Evolutionary conservation across 768 basidiomycete species (phyloP).

Genomic region (Gloeophyllum trabeum): DNA sequence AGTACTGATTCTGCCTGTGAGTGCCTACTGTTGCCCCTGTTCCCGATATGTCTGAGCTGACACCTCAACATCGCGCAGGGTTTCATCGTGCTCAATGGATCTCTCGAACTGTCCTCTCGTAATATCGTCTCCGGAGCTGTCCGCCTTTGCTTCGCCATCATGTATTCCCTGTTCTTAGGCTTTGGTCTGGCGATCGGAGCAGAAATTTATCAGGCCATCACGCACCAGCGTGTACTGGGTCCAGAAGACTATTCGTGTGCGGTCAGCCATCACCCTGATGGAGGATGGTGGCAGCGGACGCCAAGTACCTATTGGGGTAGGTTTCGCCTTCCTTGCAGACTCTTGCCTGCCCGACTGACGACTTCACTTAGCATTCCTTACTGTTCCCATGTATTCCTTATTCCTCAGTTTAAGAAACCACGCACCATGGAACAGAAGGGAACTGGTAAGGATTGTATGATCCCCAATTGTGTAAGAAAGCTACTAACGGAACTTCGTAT

Average conservation of each 20-base stretch:
- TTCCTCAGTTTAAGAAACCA: constrained; percentile 58
- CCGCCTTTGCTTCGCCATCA: constrained; percentile 65
- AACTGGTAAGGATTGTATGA: constrained; percentile 32
- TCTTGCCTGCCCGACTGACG: not conserved
- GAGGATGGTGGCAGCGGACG: constrained; percentile 66
- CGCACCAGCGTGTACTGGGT: constrained; percentile 31
- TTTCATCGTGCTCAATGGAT: constrained; percentile 60
- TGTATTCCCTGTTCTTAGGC: constrained; percentile 70
- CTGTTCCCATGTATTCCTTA: constrained; percentile 58
- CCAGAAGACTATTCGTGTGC: constrained; percentile 52
- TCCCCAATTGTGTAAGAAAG: not conserved
- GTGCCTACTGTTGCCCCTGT: constrained; percentile 9
- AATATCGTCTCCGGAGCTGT: constrained; percentile 82
- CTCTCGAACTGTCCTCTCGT: constrained; percentile 69
- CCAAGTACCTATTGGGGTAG: constrained; percentile 65
- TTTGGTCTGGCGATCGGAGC: constrained; percentile 80
- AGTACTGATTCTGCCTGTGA: constrained; percentile 69
- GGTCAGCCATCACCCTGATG: constrained; percentile 38
- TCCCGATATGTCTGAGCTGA: not conserved
- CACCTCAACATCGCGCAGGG: constrained; percentile 22
- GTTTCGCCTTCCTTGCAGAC: constrained; percentile 11
- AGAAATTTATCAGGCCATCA: constrained; percentile 50
- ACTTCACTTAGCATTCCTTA: constrained; percentile 42
- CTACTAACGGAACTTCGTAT: not conserved
- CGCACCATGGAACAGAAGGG: constrained; percentile 43